Base-by-base conservation (phyloP, 176 grass and related monocot genomes). In the Lolium multiflorum region DNA sequence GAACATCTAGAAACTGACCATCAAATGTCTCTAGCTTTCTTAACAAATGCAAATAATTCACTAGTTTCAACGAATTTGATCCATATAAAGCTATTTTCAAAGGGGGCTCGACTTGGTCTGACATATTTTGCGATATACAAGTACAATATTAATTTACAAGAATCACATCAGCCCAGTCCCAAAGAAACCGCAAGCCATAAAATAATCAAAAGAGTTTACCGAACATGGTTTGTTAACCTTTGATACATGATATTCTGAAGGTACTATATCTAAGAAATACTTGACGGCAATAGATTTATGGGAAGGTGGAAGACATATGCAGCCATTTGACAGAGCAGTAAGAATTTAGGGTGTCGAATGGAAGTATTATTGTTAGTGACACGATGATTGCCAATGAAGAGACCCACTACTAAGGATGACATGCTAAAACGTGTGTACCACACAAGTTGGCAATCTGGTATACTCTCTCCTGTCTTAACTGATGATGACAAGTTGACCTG, bases 121-220 rank as follows among this genome's bases (percentile, higher is more conserved):
- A 60, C 47, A 66, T 55, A 78, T 55, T 68, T 70, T 39, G 55
- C 84, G 59, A 35, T 58, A 86, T 79, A 41, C 10, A 59, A 52
- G 74, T 77, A 28, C 26, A 52, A 77, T 24, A 80, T 39, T 26
- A 74, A 46, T 74, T 74, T 24, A 56, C 49, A 9, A 75, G 31
- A 31, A 87, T 55, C 71, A 50, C 44, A 75, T 26, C 21, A 81
- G n/a, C 48, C 58, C 46, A 64, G 54, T 41, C 52, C 78, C 31
- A 64, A 55, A 28, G 22, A 31, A 65, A 87, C 38, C 20, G 61
- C 4, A 63, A 57, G 56, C 41, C 3, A 80, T 49, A 87, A 54
- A 49, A 49, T 48, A 49, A 49, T 73, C 43, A 24, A 73, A 24
- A 81, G 14, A 81, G 35, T 31, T 85, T 22, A 85, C 46, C 59